Base-by-base conservation (phyloP, 192 early-diverging fungal species). In the Pilobolus umbonatus region DNA sequence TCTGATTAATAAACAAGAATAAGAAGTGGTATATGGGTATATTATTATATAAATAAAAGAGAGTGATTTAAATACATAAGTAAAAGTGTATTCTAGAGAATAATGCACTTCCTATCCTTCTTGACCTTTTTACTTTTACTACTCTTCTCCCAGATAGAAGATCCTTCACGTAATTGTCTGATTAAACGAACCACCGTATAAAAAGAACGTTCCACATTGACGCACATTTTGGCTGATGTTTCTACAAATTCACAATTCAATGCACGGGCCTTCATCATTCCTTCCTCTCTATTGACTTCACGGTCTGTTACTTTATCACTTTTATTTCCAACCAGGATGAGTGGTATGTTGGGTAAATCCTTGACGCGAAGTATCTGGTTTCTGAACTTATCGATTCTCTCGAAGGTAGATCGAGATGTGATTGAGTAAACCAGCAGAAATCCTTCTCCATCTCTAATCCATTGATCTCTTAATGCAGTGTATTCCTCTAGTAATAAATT, bases 271-370 rank as follows among this genome's bases (percentile, higher is more conserved):
- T 92, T 78, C 5, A 76, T 62, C 59, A 75, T 60, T 6, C 90
- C 92, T 69, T 93, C 87, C 57, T 88, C 87, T 64, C 77, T 79
- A 28, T 81, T 80, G 8, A 94, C 89, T 62, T 91, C 87, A 32
- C 88, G 78, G 57, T 92, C 86, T 42, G 77, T 76, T 17, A 79
- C 74, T 63, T 79, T 82, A 71, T 94, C 92, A 74, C 90, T 90
- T 75, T 94, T 92, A 78, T 91, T 94, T 55, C 90, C 91, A 15
- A 94, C 88, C 14, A 94, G 76, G 62, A 94, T 87, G 64, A 93
- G 75, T 21, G 90, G 89, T 22, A 91, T 84, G 55, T 78, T 76
- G 48, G 87, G 84, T 50, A 80, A 72, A 68, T 92, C 90, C 65
- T 94, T 94, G 10, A 92, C 88, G 15, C 88, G 80, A 58, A 79